These are phyloP conservation scores for Eucalyptus regnans DNA, from an alignment of 345 rosid genomes.

Conservation along the genomic window DNA sequence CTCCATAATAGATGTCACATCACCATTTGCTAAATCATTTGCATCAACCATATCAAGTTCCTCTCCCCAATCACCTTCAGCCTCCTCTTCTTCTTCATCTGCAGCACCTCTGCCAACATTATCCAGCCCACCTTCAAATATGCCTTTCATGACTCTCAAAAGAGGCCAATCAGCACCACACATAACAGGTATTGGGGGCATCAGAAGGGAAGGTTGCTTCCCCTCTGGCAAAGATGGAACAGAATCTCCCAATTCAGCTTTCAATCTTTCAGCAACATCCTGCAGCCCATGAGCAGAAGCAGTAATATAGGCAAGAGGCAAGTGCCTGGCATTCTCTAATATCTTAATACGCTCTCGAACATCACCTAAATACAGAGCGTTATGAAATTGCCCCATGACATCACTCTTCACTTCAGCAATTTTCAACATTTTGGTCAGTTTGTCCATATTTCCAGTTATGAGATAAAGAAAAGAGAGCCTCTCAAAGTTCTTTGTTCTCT, in stretches of 20 bases:
- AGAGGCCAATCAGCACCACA: slow-evolving; percentile 97
- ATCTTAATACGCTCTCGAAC: slow-evolving; percentile 81
- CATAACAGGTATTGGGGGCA: slow-evolving; percentile 67
- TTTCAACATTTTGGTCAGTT: slow-evolving; percentile 80
- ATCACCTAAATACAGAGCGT: slow-evolving; percentile 86
- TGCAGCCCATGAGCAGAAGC: slow-evolving; percentile 77
- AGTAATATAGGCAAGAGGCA: slow-evolving; percentile 80
- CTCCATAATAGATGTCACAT: slow-evolving; percentile 37
- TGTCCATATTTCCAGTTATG: slow-evolving; percentile 72
- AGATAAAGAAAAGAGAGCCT: slow-evolving; percentile 90
- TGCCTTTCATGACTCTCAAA: slow-evolving; percentile 83
- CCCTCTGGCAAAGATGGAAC: slow-evolving; percentile 72
- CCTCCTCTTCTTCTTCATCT: slow-evolving; percentile 69
- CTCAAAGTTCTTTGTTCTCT: slow-evolving; percentile 96
- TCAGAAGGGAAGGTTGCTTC: slow-evolving; percentile 55
- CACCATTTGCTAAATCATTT: slow-evolving; percentile 60
- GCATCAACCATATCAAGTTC: slow-evolving; percentile 64
- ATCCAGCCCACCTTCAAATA: slow-evolving; percentile 88
- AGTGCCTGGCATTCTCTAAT: slow-evolving; percentile 82
- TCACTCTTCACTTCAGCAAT: slow-evolving; percentile 91
- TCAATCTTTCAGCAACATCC: slow-evolving; percentile 66
- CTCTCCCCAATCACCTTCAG: slow-evolving; percentile 76
- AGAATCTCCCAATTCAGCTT: slow-evolving; percentile 57
- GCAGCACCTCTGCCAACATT: slow-evolving; percentile 30
- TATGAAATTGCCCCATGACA: slow-evolving; percentile 94